phyloP scores from a whole-genome alignment of 1,284 basidiomycete genomes.

The Exobasidium cylindrosporum region DNA sequence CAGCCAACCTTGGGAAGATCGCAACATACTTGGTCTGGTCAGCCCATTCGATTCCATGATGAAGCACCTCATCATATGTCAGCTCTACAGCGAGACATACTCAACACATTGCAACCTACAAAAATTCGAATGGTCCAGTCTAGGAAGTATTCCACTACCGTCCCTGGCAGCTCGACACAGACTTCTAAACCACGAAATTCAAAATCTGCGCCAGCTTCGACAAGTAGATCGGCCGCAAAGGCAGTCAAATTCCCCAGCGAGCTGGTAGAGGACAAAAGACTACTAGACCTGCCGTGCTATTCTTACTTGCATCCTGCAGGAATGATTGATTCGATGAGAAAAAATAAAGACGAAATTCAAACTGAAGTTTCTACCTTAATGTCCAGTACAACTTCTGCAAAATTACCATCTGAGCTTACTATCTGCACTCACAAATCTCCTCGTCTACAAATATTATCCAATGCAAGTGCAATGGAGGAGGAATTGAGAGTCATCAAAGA shows the following conservation, averaged over 20 bases:
- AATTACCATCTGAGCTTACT: not conserved
- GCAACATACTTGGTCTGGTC: too few relatives aligned
- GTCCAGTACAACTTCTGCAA: conserved; percentile 3
- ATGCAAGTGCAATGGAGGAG: not conserved
- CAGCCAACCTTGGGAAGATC: too few relatives aligned
- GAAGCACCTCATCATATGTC: too few relatives aligned
- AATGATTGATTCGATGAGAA: not conserved
- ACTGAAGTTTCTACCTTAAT: not conserved
- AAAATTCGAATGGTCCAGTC: too few relatives aligned
- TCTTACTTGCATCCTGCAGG: conserved; percentile 2
- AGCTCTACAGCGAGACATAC: not conserved
- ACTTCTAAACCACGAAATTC: too few relatives aligned
- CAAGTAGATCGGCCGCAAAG: too few relatives aligned
- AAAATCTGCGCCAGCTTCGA: too few relatives aligned
- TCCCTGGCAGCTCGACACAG: too few relatives aligned
- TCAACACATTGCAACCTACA: not conserved
- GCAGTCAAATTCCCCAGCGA: too few relatives aligned
- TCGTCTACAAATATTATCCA: not conserved
- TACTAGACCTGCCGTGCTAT: not conserved
- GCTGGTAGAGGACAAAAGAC: not conserved
- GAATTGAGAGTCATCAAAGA: not conserved
- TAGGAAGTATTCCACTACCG: too few relatives aligned
- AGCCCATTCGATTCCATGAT: too few relatives aligned
- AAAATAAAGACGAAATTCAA: not conserved
- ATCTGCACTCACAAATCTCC: not conserved